Evolutionary conservation across 208 protist species (phyloP), one percentile per base, ranked within the genome.

Genomic region (Sergeia podlipaevii): DNA sequence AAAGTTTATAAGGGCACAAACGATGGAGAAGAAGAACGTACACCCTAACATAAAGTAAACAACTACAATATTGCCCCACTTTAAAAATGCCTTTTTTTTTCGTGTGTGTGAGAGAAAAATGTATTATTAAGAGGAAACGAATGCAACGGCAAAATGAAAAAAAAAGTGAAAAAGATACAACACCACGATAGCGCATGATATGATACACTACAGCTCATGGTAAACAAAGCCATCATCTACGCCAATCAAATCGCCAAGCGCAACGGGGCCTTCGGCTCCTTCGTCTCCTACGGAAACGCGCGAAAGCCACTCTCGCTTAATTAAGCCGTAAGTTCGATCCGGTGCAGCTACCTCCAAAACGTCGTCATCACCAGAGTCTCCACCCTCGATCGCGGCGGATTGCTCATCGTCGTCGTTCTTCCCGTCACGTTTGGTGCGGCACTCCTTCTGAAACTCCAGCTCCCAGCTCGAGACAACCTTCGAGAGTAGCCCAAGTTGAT

Each of bases 401-500:
- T 20, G 49, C 21, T 50, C 46, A 4, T 26, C 53, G 17, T 3
- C 47, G 4, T 51, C 42, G 17, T 17, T 30, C 32, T 27, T 20
- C 10, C 60, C 52, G 10, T 38, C 41, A 13, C 66, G 61, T 46
- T 67, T 77, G 15, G n/a, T 37, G 54, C 69, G 46, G 15, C 51
- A 49, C 42, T 59, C 56, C 48, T 67, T 53, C 59, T 89, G 72
- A 32, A 78, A 94, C 15, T 80, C 79, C 0, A 94, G 60, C 62
- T 94, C 87, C 80, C 82, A 94, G 52, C 58, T 86, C 7, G 87
- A 80, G 13, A 94, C 86, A 21, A 94, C 83, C 43, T 80, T 74
- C 0, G 83, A 74, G 3, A 94, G 75, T 1, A 94, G 70, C 4
- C 72, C n/a, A 28, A 91, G 42, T 50, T 91, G 87, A 38, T 89